Percentiles rank a stretch among this genome's conserved stretches.
phyloP scores from a whole-genome alignment of 441 rosid genomes.

The Raphanus hybrid region DNA sequence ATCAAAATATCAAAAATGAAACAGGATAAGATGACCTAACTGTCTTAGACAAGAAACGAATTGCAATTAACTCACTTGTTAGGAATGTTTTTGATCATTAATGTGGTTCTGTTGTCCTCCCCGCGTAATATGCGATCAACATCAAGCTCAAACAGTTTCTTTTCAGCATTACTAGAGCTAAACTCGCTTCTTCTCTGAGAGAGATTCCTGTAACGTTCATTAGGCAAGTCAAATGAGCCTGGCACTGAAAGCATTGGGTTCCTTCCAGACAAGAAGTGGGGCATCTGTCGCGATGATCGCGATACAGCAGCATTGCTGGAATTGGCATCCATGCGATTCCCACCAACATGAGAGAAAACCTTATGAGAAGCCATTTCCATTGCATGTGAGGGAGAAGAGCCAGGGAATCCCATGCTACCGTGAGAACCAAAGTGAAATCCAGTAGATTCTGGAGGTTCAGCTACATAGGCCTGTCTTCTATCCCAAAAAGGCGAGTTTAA shows the following conservation, averaged over 20 bases:
- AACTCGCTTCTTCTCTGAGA: constrained; percentile 61
- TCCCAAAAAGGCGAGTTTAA: constrained; percentile 67
- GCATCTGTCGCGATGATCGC: constrained; percentile 58
- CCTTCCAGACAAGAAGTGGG: constrained; percentile 62
- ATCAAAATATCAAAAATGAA: constrained; percentile 11
- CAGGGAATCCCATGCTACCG: constrained; percentile 52
- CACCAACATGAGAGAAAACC: constrained; percentile 53
- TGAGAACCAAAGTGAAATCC: constrained; percentile 61
- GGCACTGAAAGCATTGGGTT: constrained; percentile 56
- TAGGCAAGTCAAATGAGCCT: constrained; percentile 56
- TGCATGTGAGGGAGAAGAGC: constrained; percentile 52
- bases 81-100: constrained; percentile 75
- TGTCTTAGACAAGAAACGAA: neutral
- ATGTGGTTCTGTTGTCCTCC: constrained; percentile 68
- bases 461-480: constrained; percentile 50
- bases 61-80: constrained; percentile 52
- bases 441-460: constrained; percentile 62
- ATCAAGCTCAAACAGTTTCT: constrained; percentile 65
- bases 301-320: constrained; percentile 45
- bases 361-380: constrained; percentile 58
- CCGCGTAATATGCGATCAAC: constrained; percentile 59
- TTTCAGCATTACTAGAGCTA: constrained; percentile 54
- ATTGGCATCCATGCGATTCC: constrained; percentile 53
- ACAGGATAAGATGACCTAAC: constrained; percentile 4
- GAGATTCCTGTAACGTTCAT: constrained; percentile 58